Evolutionary conservation across 2,329 filamentous ascomycete species (phyloP), one percentile per base, ranked within the genome.

Genomic region (Aspergillus sojae): DNA sequence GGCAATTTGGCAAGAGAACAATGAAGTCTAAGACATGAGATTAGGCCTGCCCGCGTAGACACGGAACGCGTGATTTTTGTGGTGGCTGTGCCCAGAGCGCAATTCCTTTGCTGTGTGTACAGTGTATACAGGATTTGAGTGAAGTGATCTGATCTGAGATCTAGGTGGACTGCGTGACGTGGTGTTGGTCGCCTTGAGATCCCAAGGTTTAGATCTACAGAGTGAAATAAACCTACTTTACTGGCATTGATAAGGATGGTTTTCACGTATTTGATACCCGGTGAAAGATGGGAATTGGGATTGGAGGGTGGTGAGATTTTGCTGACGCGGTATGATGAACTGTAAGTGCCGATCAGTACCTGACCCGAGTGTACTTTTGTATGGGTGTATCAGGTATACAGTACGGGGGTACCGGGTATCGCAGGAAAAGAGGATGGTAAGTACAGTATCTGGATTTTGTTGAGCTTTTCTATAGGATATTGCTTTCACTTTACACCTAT

Each of bases 281-380:
- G 11, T 55, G 52, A 39, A 14, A 26, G 32, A 55, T 39, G 52
- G 32, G 16, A 26, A 55, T 19, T 23, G 19, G 23, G 19, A 26
- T 36, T 55, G n/a, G 30, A 23, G 19, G 32, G 34, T 39, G 34
- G 52, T 41, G 52, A 23, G 52, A 39, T 55, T 55, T 39, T 55
- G 52, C 52, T 55, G 52, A 55, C 52, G 52, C 52, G 52, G 52
- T 55, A 55, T 39, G 32, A 55, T 55, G 52, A 39, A 23, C 52
- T 55, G 52, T 55, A 55, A 55, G 52, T 23, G 21, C 52, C 32
- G 52, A 55, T 55, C 52, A 21, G 52, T 55, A 55, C 52, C 52
- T 55, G 32, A 55, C 52, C 52, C 6, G n/a, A 12, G 11, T 36
- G 52, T 55, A 55, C 32, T 23, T 55, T 39, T 55, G 52, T 55